Evolutionary conservation across 1,284 basidiomycete genomes (phyloP).

Genomic region (Puccinia polysora): DNA sequence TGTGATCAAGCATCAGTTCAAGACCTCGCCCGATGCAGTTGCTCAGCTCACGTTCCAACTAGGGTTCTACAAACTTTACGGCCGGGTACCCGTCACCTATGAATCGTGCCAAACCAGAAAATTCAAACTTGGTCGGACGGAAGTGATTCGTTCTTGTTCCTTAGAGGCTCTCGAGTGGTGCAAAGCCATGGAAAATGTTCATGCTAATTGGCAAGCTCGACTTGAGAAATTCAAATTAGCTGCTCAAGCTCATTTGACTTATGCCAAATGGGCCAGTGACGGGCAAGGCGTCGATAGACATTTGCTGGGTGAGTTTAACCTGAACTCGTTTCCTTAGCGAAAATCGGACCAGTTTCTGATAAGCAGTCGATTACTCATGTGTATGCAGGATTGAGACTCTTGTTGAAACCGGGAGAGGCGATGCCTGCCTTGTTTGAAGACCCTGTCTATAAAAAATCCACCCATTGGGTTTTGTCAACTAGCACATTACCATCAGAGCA

Average conservation of each 20-base stretch:
- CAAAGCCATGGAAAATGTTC: constrained; percentile 73
- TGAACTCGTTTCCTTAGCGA: constrained; percentile 35
- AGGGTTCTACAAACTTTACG: constrained; percentile 73
- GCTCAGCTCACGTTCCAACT: constrained; percentile 93
- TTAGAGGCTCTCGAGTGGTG: constrained; percentile 79
- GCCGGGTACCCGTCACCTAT: constrained; percentile 75
- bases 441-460: constrained; percentile 65
- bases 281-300: constrained; percentile 94
- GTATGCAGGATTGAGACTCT: constrained; percentile 68
- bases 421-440: constrained; percentile 68
- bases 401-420: constrained; percentile 69
- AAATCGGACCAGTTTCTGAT: no score
- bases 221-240: constrained; percentile 71
- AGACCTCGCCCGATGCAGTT: constrained; percentile 71
- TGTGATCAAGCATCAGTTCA: constrained; percentile 75
- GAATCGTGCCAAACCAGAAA: constrained; percentile 92
- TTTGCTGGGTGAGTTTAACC: constrained; percentile 63
- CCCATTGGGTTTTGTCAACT: constrained; percentile 88
- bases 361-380: background rate
- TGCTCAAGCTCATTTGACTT: constrained; percentile 74
- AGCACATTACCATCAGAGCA: constrained; percentile 76
- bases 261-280: constrained; percentile 83
- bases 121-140: constrained; percentile 84
- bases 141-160: constrained; percentile 83
- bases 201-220: constrained; percentile 52